Base-by-base conservation (phyloP, 352 stramenopile genomes). In the Phytophthora pinifolia region DNA sequence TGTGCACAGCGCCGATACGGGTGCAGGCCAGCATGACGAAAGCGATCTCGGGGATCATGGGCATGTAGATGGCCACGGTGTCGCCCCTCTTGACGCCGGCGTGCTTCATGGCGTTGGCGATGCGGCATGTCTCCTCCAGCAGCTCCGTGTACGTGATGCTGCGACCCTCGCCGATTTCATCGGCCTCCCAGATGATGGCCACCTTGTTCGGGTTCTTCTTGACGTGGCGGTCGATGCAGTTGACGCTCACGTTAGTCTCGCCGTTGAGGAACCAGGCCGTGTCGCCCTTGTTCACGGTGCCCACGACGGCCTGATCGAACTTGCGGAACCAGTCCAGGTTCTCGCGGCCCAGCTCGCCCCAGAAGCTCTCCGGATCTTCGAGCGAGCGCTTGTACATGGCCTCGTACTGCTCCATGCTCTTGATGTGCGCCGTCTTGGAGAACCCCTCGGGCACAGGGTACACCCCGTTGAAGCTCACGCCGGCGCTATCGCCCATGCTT, bases 11-110 rank as follows among this genome's bases (percentile, higher is more conserved):
- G 22, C 97, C 97, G 58, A 99, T 98, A 27, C 97, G 88, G 14
- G 94, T 88, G 62, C 97, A 99, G 1, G 97, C 97, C 37, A 99
- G 76, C 96, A 99, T 99, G 29, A 94, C 94, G 68, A 98, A 97
- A 22, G 91, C 90, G 7, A 96, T 67, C 70, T 99, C 96, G 14
- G 96, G 96, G 50, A 99, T 97, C 97, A 99, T 99, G 38, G 97
- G 97, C 96, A 99, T 98, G 81, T 99, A 99, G 37, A 99, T 85
- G 15, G 94, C 97, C 6, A 99, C 96, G 10, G 94, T 86, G 79
- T 99, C 96, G 9, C 96, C 96, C 55, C 96, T 76, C 31, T 59
- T 60, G 12, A 91, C 69, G 14, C 96, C 95, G 27, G 76, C 68
- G 18, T 81, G 62, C 54, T 96, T 91, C 54, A 99, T 84, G 18